Evolutionary conservation across 148 eudicot species (phyloP).

Genomic region (Hydrangea macrophylla): DNA sequence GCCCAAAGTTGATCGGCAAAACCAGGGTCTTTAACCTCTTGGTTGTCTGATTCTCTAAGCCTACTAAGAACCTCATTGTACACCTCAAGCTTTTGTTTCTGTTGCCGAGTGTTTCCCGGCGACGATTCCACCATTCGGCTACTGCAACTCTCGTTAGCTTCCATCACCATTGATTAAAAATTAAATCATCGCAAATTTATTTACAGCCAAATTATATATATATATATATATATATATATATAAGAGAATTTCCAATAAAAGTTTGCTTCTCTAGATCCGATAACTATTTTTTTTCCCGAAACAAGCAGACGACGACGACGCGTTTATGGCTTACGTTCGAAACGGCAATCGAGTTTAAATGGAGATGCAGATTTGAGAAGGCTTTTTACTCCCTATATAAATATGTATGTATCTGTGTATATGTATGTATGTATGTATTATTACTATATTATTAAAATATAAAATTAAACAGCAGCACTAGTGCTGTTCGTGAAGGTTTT

Average conservation of each 20-base stretch:
- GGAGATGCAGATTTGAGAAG: slow-evolving; percentile 6
- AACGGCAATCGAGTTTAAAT: not conserved
- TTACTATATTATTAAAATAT: too few species aligned
- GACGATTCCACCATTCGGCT: slow-evolving; percentile 60
- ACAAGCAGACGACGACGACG: not conserved
- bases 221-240: too few species aligned
- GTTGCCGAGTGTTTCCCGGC: slow-evolving; percentile 32
- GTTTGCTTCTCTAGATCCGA: not conserved
- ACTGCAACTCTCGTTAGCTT: slow-evolving; percentile 79
- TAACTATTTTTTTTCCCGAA: too few species aligned
- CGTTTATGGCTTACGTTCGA: not conserved
- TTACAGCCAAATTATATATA: not conserved
- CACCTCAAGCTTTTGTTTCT: slow-evolving; percentile 70
- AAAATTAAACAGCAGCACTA: not conserved
- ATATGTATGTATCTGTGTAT: not conserved
- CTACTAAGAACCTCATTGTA: slow-evolving; percentile 80
- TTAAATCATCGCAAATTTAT: too few species aligned
- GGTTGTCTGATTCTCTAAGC: slow-evolving; percentile 54
- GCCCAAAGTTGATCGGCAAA: slow-evolving; percentile 88
- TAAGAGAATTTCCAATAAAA: too few species aligned
- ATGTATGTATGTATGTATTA: not conserved
- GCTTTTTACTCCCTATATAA: not conserved
- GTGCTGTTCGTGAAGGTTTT: not conserved
- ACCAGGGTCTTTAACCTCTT: slow-evolving; percentile 48
- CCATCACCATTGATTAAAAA: slow-evolving; percentile 59